Base-by-base conservation (phyloP, 2,329 filamentous ascomycete species). In the Penicillium decumbens region DNA sequence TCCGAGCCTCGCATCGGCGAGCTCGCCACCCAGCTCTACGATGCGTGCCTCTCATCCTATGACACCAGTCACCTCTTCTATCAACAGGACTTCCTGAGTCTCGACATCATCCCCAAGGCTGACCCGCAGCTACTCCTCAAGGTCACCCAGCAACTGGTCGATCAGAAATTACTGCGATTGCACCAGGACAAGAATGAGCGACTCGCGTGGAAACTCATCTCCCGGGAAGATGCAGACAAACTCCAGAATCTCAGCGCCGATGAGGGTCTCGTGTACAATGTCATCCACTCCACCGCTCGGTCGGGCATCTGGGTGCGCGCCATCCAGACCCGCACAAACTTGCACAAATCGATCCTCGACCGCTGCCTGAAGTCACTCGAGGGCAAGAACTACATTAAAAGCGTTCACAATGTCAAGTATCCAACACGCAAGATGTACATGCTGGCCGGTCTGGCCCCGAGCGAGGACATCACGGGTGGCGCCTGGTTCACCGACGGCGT, bases 341-440 rank as follows among this genome's bases (percentile, higher is more conserved):
- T 95, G 68, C 89, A 95, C 73, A 88, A 92, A 64, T 85, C 85
- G 43, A 82, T 88, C 32, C 80, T 97, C 61, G 88, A 87, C 61
- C 86, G 87, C 62, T 84, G 84, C 25, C 79, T 97, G 60, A 95
- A 95, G 74, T 83, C 85, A 55, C 83, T 98, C 54, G 88, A 95
- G 69, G 75, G 79, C 33, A 91, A 89, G 67, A 83, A 84, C 30
- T 83, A 95, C 66, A 90, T 98, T 69, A 87, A 88, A 63, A 83
- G 85, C 50, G 90, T 97, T 73, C 93, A 92, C 73, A 93, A 87
- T 69, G 90, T 95, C 71, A 90, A 95, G 73, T 85, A 88, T 65
- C 89, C 89, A 25, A 88, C 85, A 58, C 87, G 93, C 67, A 95
- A 95, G 73, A 95, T 95, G 80, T 98, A 93, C 77, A 95, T 98